Evolutionary conservation across 2,329 filamentous ascomycete genomes (phyloP).

Genomic region (Pyrenochaeta sp.): DNA sequence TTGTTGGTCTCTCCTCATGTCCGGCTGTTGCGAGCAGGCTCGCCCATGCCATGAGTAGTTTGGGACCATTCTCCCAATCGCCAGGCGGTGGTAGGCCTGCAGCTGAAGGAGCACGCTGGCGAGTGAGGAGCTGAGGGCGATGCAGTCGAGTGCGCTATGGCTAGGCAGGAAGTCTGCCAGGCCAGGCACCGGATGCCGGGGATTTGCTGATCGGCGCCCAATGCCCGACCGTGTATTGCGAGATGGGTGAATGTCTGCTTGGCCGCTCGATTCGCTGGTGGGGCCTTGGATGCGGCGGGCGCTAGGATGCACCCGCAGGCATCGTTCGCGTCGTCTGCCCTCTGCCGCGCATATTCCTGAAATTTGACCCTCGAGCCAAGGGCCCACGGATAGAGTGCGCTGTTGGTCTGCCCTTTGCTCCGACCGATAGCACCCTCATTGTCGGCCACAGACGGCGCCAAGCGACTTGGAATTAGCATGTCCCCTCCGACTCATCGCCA

Average conservation of each 20-base stretch:
- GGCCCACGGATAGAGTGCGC: no score
- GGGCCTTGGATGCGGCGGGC: constrained; percentile 20
- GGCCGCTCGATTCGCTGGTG: constrained; percentile 30
- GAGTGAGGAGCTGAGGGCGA: constrained; percentile 25
- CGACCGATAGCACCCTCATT: constrained; percentile 14
- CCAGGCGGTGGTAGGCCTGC: not conserved
- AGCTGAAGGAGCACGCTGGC: constrained; percentile 9
- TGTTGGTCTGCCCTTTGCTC: no score
- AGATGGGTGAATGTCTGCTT: constrained; percentile 21
- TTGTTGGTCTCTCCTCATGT: not conserved
- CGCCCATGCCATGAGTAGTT: no score
- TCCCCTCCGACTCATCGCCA: not conserved
- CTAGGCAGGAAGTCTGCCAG: constrained; percentile 14
- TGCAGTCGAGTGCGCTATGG: constrained; percentile 24
- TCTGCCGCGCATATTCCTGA: constrained; percentile 10
- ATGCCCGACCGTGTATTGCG: constrained; percentile 33
- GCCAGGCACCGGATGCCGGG: constrained; percentile 30
- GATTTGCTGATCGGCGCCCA: constrained; percentile 36
- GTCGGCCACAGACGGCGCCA: no score
- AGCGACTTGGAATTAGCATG: no score
- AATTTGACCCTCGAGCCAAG: no score
- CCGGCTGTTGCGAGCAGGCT: not conserved
- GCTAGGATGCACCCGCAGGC: constrained; percentile 28
- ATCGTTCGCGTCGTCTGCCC: constrained; percentile 26
- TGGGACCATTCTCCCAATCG: no score